Evolutionary conservation across 2,329 filamentous ascomycete species (phyloP).

Genomic region (Talaromyces verruculosus): DNA sequence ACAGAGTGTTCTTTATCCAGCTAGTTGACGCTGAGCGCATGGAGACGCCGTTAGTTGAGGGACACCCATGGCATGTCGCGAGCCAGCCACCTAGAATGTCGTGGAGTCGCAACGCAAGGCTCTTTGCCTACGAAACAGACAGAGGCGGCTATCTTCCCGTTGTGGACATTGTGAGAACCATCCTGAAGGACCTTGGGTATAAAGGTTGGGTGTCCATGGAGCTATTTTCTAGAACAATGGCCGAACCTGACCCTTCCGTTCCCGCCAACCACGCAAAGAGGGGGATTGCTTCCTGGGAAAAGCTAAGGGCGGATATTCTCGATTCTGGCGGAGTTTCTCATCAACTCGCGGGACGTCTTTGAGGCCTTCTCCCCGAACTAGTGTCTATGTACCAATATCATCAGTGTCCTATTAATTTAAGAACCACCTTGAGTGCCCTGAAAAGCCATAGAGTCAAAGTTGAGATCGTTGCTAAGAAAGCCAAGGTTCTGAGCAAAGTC

Average conservation of each 20-base stretch:
- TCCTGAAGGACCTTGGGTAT: slow-evolving; percentile 63
- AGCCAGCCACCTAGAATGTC: slow-evolving; percentile 67
- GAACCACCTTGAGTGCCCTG: slow-evolving; percentile 1
- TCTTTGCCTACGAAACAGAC: slow-evolving; percentile 63
- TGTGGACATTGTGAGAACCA: slow-evolving; percentile 58
- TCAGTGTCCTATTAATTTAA: neutral
- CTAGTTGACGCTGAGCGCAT: slow-evolving; percentile 70
- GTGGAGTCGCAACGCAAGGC: slow-evolving; percentile 71
- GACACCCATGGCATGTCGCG: slow-evolving; percentile 58
- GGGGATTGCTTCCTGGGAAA: slow-evolving; percentile 52
- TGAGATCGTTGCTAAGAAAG: slow-evolving; percentile 19
- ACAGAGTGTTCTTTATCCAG: slow-evolving; percentile 71
- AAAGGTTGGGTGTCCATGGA: slow-evolving; percentile 70
- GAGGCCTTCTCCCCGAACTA: neutral
- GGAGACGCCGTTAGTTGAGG: slow-evolving; percentile 53
- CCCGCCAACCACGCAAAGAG: slow-evolving; percentile 57
- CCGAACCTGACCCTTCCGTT: slow-evolving; percentile 50
- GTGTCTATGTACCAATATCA: neutral
- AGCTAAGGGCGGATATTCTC: slow-evolving; percentile 31
- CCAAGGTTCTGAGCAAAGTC: slow-evolving; percentile 22
- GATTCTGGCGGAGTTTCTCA: neutral
- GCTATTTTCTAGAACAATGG: slow-evolving; percentile 62
- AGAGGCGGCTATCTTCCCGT: slow-evolving; percentile 67
- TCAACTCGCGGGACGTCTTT: slow-evolving; percentile 9
- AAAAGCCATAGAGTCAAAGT: slow-evolving; percentile 19